Conservation (phyloP, 305 asterid genomes). For the Lippia alba region DNA sequence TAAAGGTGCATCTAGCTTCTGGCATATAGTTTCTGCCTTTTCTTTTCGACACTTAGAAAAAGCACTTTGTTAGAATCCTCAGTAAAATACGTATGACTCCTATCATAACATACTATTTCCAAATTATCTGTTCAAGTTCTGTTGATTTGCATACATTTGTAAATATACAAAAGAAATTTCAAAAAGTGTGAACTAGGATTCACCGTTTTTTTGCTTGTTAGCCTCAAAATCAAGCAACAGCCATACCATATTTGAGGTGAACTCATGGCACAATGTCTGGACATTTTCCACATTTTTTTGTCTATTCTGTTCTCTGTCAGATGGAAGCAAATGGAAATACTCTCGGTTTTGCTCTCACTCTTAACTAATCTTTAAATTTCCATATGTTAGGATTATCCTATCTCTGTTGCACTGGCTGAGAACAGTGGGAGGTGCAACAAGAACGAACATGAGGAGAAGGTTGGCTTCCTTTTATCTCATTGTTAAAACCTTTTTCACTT, state of each 20-base stretch:
- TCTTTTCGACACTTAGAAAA: no score
- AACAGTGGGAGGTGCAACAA: slow-evolving; percentile 95
- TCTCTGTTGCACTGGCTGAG: slow-evolving; percentile 92
- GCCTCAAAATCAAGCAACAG: not conserved
- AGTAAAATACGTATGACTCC: no score
- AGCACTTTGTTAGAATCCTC: no score
- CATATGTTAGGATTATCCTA: slow-evolving; percentile 51
- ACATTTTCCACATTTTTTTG: not conserved
- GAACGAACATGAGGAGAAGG: slow-evolving; percentile 94
- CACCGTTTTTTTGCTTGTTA: not conserved
- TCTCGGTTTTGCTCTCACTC: slow-evolving; percentile 29
- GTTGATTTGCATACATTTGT: not conserved
- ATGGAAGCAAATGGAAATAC: not conserved
- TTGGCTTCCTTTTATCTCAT: slow-evolving; percentile 25
- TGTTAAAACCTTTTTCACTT: not conserved
- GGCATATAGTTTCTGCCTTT: no score
- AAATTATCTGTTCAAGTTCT: not conserved
- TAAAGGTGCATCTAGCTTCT: no score
- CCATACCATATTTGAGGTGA: not conserved
- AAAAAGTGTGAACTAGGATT: not conserved
- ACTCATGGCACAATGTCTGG: not conserved
- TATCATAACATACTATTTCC: not conserved
- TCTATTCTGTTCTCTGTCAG: not conserved
- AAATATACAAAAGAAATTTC: not conserved
- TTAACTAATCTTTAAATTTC: slow-evolving; percentile 25